A percentile compares a stretch with the other conserved stretches of the same genome.
Conservation (phyloP, 1,284 basidiomycete species). For the Cryptococcus sp. region DNA sequence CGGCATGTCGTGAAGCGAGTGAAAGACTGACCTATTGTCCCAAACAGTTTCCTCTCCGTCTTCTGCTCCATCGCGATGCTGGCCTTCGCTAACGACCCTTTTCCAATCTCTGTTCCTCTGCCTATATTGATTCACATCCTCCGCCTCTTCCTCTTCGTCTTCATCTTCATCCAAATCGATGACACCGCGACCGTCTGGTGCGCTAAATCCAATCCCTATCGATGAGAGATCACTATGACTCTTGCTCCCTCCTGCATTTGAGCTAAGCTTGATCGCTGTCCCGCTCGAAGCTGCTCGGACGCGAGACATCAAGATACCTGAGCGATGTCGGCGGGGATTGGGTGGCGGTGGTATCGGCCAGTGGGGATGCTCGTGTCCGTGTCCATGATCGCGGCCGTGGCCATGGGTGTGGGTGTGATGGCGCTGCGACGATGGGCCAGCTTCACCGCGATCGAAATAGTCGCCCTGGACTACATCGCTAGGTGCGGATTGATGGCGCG, state of each 20-base stretch:
- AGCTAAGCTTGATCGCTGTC: conserved; percentile 14
- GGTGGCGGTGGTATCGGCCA: conserved; percentile 43
- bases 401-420: background rate
- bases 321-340: conserved; percentile 43
- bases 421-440: conserved; percentile 22
- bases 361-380: background rate
- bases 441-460: conserved; percentile 3
- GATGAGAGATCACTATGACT: conserved; percentile 40
- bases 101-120: conserved; percentile 19
- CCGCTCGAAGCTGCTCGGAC: conserved; percentile 38
- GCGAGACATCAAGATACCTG: conserved; percentile 39
- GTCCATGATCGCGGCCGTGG: no score
- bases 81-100: conserved; percentile 34
- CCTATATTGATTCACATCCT: background rate
- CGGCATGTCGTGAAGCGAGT: background rate
- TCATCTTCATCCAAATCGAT: conserved; percentile 14
- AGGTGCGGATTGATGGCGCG: no score
- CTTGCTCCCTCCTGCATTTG: conserved; percentile 30
- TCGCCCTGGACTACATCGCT: no score
- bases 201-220: conserved; percentile 12
- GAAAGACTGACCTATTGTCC: conserved; percentile 47
- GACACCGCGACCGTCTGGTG: conserved; percentile 3
- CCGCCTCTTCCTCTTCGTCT: conserved; percentile 12
- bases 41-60: conserved; percentile 29
- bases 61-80: conserved; percentile 19